Evolutionary conservation across 2,329 filamentous ascomycete species (phyloP), one percentile per base, ranked within the genome.

Genomic region (Tolypocladium capitatum): DNA sequence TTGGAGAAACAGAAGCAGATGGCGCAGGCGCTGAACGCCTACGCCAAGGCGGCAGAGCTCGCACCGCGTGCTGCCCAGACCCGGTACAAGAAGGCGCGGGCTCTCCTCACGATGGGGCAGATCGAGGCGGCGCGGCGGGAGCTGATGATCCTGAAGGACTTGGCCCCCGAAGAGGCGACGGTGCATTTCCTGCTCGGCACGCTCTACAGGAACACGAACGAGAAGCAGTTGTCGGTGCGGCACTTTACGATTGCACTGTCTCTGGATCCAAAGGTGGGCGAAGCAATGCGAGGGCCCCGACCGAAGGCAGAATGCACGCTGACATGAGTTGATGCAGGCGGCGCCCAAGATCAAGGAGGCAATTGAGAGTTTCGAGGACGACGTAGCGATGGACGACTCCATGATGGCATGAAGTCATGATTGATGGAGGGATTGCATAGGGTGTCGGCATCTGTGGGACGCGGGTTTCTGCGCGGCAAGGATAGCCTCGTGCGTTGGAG

Each of bases 231-330:
- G 57, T 90, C 92, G n/a, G 86, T 98, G 50, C 83, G 84, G 50
- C 88, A 96, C 64, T 94, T 94, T 63, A 98, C 92, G 7, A 91
- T 90, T 63, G 92, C 92, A 18, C 71, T 97, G 60, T 95, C 95
- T 65, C 70, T 98, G 59, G 92, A 98, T 71, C 92, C 91, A 30
- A 97, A 97, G 82, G 91, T 94, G 62, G 74, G 63, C 10, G 14
- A 16, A 5, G 20, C 30, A 16, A 30, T 14, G 16, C 27, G 27
- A 43, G 33, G 27, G 30, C 30, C 13, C 30, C 14, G 30, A 14
- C 28, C 43, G 13, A n/a, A 14, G 16, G 32, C n/a, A 13, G 34
- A 42, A 10, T 7, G 28, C 13, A 5, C 24, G 46, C 49, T 50
- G 34, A 50, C 40, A 18, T 33, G 32, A 44, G 10, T n/a, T 38